These are phyloP conservation scores for Shiraia bambusicola DNA, from an alignment of 2,329 filamentous ascomycete genomes.

Conservation along the genomic window DNA sequence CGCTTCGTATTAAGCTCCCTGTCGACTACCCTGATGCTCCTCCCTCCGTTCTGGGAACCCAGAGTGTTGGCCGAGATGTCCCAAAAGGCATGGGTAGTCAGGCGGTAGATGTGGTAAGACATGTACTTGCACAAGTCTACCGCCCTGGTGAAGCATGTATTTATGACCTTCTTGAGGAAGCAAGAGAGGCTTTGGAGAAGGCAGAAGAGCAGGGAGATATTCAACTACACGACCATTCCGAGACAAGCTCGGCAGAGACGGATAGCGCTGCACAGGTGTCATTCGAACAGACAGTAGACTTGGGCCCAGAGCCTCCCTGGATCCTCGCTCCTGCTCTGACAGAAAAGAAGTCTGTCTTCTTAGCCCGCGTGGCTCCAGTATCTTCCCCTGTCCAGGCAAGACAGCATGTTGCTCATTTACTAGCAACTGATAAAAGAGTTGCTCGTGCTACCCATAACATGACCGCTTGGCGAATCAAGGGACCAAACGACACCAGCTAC, in stretches of 20 bases:
- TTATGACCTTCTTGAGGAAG: constrained; percentile 82
- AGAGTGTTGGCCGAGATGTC: constrained; percentile 70
- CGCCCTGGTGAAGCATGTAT: constrained; percentile 77
- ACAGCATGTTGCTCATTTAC: constrained; percentile 69
- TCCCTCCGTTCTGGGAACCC: constrained; percentile 73
- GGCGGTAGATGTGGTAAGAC: constrained; percentile 68
- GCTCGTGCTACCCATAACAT: constrained; percentile 94
- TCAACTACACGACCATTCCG: constrained; percentile 24
- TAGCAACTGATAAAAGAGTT: constrained; percentile 79
- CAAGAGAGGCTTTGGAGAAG: constrained; percentile 54
- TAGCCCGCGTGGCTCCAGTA: constrained; percentile 74
- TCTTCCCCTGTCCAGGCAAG: constrained; percentile 70
- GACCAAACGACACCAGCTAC: constrained; percentile 58
- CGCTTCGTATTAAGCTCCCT: constrained; percentile 67
- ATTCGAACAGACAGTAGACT: constrained; percentile 17
- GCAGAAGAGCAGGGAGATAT: constrained; percentile 33
- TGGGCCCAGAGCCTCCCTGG: constrained; percentile 63
- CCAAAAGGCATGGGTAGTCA: constrained; percentile 71
- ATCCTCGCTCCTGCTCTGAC: constrained; percentile 69
- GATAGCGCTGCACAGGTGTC: constrained; percentile 1
- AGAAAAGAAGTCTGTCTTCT: constrained; percentile 85
- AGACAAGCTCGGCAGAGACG: constrained; percentile 9
- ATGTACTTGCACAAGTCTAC: constrained; percentile 68
- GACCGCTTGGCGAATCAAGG: constrained; percentile 83
- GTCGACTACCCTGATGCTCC: constrained; percentile 71